phyloP scores from a whole-genome alignment of 1,284 basidiomycete genomes.

The Apiotrichum domesticum region DNA sequence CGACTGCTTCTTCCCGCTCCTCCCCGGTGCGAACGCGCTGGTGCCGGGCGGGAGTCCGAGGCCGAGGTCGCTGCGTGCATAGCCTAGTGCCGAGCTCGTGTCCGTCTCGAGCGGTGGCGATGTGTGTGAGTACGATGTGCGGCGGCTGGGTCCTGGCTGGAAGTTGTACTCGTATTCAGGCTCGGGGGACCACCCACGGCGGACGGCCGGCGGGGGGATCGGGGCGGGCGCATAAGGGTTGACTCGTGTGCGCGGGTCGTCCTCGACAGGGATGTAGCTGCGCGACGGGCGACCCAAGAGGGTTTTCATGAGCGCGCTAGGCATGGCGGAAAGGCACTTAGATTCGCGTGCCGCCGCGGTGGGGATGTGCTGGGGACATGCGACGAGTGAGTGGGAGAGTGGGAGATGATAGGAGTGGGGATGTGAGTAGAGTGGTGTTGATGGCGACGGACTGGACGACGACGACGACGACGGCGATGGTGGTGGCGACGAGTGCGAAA shows the following conservation, averaged over 20 bases:
- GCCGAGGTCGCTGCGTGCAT: neutral
- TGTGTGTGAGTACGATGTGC: neutral
- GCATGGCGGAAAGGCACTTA: constrained; percentile 20
- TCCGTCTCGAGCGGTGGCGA: neutral
- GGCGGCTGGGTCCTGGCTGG: neutral
- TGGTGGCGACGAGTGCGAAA: neutral
- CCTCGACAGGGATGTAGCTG: constrained; percentile 26
- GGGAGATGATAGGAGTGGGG: neutral
- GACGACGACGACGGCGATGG: neutral
- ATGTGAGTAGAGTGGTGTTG: neutral
- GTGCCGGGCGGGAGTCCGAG: neutral
- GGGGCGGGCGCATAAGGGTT: neutral
- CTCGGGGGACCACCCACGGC: too few relatives aligned
- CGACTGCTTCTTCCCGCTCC: neutral
- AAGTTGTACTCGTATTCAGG: neutral
- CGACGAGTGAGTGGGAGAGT: too few relatives aligned
- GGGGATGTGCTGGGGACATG: too few relatives aligned
- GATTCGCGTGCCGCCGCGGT: too few relatives aligned
- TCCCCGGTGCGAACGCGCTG: neutral
- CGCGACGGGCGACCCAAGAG: constrained; percentile 38
- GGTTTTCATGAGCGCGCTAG: constrained; percentile 36
- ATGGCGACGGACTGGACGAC: neutral
- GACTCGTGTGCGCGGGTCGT: neutral
- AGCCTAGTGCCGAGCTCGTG: neutral
- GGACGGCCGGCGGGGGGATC: neutral